Base-by-base conservation (phyloP, 306 rosid genomes). In the Prinsepia uniflora region DNA sequence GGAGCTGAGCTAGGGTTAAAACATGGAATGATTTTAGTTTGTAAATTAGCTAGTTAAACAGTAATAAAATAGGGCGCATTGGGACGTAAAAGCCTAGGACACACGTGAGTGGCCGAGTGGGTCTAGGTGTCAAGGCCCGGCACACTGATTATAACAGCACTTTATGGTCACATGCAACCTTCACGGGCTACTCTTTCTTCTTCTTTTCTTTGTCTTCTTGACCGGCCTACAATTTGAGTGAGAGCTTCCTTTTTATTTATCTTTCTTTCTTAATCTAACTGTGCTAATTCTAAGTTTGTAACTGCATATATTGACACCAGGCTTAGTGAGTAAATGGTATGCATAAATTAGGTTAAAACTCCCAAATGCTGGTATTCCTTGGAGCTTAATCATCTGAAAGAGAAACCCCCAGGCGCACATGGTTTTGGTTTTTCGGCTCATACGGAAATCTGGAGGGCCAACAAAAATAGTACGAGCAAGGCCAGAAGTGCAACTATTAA, bases 61-160 rank as follows among this genome's bases (percentile, higher is more conserved):
- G 53, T 24, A 14, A 10, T 22, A 41, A 70, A 9, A 18, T 42
- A 63, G 4, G 36, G 36, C 36, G 3, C 36, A 30, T 30, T 30
- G 52, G 70, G 85, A 76, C 83, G 86, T 69, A 78, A 86, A 84
- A 72, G 85, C 79, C 84, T 80, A 10, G 73, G 87, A 41, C 81
- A 81, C 98, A 87, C 95, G 97, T 94, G 98, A 94, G 85, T 87
- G 92, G 90, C 95, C 83, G 98, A 94, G 85, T 87, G 92, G 90
- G 96, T 84, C 88, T 87, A 78, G 71, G 84, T 79, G 92, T 88
- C 83, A 83, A 86, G 82, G 78, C 47, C 84, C 82, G 84, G 90
- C 94, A 87, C 87, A 87, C 87, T 84, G 92, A 93, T 85, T 81
- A 81, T 84, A 91, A 90, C 94, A 93, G 81, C 83, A 84, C 93